Conservation (phyloP, 108 stramenopile genomes). For the Nannochloropsis salina region DNA sequence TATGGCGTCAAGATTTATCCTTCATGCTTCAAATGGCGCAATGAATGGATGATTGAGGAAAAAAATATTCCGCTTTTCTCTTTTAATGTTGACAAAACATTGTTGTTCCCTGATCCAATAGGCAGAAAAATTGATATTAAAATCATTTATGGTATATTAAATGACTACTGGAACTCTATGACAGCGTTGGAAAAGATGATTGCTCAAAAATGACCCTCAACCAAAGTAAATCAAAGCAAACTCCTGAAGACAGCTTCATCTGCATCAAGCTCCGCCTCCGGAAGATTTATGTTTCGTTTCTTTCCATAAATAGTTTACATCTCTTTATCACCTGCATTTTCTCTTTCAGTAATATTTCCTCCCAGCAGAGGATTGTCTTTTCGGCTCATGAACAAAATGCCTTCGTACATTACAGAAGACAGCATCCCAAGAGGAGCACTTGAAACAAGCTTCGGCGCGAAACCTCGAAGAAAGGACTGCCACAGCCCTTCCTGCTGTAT, state of each 20-base stretch:
- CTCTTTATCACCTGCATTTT: background rate
- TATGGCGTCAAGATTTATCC: background rate
- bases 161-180: too few species aligned
- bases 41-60: background rate
- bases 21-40: background rate
- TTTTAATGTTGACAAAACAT: too few species aligned
- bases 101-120: too few species aligned
- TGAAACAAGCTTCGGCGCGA: background rate
- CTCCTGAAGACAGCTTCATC: too few species aligned
- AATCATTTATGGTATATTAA: too few species aligned
- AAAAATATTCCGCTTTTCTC: background rate
- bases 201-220: too few species aligned
- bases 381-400: background rate
- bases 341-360: background rate
- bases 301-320: background rate
- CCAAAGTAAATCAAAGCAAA: too few species aligned
- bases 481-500: background rate
- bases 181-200: too few species aligned
- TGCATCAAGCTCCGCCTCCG: too few species aligned
- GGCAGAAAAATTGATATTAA: too few species aligned
- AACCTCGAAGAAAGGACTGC: background rate
- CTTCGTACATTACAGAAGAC: background rate
- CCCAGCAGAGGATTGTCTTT: background rate
- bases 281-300: too few species aligned
- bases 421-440: constrained; percentile 7